A percentile compares a stretch with the other conserved stretches of the same genome.
These are phyloP conservation scores for Mucor lusitanicus DNA, from an alignment of 371 early-diverging fungal species.

Conservation along the genomic window DNA sequence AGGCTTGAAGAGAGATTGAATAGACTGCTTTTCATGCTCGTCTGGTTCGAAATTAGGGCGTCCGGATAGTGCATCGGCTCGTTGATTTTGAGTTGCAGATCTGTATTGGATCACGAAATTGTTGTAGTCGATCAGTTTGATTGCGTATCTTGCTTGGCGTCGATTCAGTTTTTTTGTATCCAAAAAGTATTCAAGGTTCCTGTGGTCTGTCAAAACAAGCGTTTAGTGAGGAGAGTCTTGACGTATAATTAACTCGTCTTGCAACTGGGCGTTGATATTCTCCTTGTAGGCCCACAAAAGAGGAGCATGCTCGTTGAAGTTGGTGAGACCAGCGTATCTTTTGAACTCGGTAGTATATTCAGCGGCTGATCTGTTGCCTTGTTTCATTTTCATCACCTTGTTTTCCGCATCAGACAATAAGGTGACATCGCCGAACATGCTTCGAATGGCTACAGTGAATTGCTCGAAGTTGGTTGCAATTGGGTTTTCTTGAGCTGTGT, in stretches of 20 bases:
- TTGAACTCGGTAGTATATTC: background rate
- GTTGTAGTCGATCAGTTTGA: too few relatives aligned
- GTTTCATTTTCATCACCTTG: background rate
- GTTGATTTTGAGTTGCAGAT: too few relatives aligned
- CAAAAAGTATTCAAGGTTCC: too few relatives aligned
- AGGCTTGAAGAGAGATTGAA: too few relatives aligned
- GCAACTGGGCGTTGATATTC: background rate
- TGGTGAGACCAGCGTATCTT: background rate
- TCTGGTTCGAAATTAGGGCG: too few relatives aligned
- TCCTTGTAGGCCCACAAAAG: background rate
- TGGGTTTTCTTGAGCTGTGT: background rate
- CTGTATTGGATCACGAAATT: too few relatives aligned
- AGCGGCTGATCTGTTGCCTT: background rate
- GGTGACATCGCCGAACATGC: background rate
- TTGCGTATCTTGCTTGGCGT: too few relatives aligned
- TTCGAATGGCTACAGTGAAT: background rate
- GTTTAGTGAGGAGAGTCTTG: too few relatives aligned
- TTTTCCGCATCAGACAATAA: background rate
- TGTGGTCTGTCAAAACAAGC: too few relatives aligned
- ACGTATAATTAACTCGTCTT: background rate
- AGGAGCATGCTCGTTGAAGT: background rate
- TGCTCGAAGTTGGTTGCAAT: background rate
- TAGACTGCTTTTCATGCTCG: too few relatives aligned
- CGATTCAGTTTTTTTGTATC: too few relatives aligned
- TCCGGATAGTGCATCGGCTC: too few relatives aligned